Base-by-base conservation (phyloP, 1,139 yeast species). In the Hansenula lynferdii region DNA sequence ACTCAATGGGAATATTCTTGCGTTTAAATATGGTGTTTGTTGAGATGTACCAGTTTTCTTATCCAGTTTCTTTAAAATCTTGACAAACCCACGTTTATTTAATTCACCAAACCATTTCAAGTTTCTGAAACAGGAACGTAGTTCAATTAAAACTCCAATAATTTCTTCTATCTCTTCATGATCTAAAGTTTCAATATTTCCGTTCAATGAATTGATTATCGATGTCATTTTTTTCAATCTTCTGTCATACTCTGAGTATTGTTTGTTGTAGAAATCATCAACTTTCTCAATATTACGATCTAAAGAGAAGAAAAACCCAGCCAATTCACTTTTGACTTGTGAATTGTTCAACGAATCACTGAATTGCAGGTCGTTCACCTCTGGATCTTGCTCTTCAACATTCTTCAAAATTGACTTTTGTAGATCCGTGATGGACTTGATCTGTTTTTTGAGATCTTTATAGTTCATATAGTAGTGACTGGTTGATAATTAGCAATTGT, bases 81-180 rank as follows among this genome's bases (percentile, higher is more conserved):
- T 92, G 41, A 80, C 74, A 54, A 89, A 85, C 0, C 96, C 98
- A 45, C 92, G 80, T 58, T 85, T 87, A 65, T 92, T 92, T 53
- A 90, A 75, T 53, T 90, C 97, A 15, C 95, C 95, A 59, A 78
- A 92, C 96, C 97, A 90, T 58, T 82, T 82, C 56, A 92, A 68
- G 60, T 89, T 89, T 42, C 96, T 72, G 45, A 85, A 77, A 45
- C 80, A 77, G n/a, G 83, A 71, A 37, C 95, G 72, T 41, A 89
- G 67, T 57, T 89, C 97, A 27, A 87, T 68, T 34, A 90, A 65
- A 20, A 87, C 83, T 21, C 80, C 79, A 37, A 85, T 70, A 34
- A 89, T 69, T 56, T 92, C 97, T 43, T 85, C 90, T 29, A 82
- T 62, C 50, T 87, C 96, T 42, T 85, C 92, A n/a, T 64, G 57